Percentiles rank a stretch among this genome's conserved stretches.
Evolutionary conservation across 2,329 filamentous ascomycete species (phyloP).

Genomic region (Ceratocystis destructans): DNA sequence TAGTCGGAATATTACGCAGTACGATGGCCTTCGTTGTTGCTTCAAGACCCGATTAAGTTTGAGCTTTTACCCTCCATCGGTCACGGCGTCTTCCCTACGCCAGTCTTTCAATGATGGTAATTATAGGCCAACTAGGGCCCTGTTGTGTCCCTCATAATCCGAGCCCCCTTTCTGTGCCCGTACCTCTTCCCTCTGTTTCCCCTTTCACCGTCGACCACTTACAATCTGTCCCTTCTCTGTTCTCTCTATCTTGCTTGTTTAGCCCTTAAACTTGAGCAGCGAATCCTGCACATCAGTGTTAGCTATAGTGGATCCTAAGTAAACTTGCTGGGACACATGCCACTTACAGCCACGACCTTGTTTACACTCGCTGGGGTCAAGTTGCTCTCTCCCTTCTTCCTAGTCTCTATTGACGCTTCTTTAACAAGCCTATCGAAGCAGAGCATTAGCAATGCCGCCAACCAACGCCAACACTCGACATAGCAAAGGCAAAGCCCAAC

Average conservation of each 20-base stretch:
- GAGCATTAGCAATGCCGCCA: background rate
- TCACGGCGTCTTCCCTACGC: background rate
- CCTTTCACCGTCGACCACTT: background rate
- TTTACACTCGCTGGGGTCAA: constrained; percentile 63
- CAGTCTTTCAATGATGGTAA: background rate
- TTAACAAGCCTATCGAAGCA: constrained; percentile 50
- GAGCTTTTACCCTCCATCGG: background rate
- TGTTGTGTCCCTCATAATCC: background rate
- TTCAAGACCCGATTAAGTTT: background rate
- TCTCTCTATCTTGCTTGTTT: constrained; percentile 23
- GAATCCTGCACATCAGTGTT: constrained; percentile 37
- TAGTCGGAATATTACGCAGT: too few relatives aligned
- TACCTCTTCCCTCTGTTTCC: background rate
- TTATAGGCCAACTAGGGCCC: background rate
- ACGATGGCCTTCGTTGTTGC: background rate
- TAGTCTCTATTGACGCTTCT: constrained; percentile 64
- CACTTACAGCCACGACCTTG: constrained; percentile 59
- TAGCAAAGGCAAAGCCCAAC: constrained; percentile 19
- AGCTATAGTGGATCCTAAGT: constrained; percentile 8
- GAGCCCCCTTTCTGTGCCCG: background rate
- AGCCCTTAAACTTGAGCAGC: constrained; percentile 55
- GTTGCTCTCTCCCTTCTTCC: constrained; percentile 56
- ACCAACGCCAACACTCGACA: background rate
- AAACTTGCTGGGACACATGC: background rate
- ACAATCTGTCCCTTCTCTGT: background rate